Evolutionary conservation across 805 yeast species (phyloP).

Genomic region (Candida broadrunensis): DNA sequence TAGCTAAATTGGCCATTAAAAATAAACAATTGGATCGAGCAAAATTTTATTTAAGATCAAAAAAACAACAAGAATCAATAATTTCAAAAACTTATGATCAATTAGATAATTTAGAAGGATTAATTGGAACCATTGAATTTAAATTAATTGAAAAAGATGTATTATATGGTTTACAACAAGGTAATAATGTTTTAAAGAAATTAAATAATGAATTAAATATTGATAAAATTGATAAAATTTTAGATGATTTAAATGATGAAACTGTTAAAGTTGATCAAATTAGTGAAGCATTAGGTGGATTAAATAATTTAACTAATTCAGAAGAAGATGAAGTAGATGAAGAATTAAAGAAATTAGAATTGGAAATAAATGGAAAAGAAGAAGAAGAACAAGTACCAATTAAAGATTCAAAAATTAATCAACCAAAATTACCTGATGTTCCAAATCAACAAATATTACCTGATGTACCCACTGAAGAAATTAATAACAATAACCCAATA

Average conservation of each 20-base stretch:
- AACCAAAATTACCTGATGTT: not conserved
- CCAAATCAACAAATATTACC: slow-evolving; percentile 10
- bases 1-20: slow-evolving; percentile 56
- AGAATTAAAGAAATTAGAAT: slow-evolving; percentile 52
- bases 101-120: slow-evolving; percentile 71
- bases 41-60: slow-evolving; percentile 64
- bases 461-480: slow-evolving; percentile 16
- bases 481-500: slow-evolving; percentile 12
- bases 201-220: slow-evolving; percentile 76
- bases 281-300: slow-evolving; percentile 48
- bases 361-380: slow-evolving; percentile 31
- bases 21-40: slow-evolving; percentile 59
- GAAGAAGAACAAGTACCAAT: not conserved
- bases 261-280: slow-evolving; percentile 74
- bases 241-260: slow-evolving; percentile 86
- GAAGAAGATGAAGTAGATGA: slow-evolving; percentile 66
- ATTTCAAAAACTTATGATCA: slow-evolving; percentile 72
- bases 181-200: slow-evolving; percentile 71
- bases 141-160: slow-evolving; percentile 87
- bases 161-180: slow-evolving; percentile 72
- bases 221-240: slow-evolving; percentile 72
- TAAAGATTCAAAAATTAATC: too few relatives aligned
- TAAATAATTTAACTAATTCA: slow-evolving; percentile 36
- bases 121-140: slow-evolving; percentile 81
- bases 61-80: slow-evolving; percentile 79